phyloP scores from a whole-genome alignment of 176 grass and related monocot genomes.

The Musa acuminata region DNA sequence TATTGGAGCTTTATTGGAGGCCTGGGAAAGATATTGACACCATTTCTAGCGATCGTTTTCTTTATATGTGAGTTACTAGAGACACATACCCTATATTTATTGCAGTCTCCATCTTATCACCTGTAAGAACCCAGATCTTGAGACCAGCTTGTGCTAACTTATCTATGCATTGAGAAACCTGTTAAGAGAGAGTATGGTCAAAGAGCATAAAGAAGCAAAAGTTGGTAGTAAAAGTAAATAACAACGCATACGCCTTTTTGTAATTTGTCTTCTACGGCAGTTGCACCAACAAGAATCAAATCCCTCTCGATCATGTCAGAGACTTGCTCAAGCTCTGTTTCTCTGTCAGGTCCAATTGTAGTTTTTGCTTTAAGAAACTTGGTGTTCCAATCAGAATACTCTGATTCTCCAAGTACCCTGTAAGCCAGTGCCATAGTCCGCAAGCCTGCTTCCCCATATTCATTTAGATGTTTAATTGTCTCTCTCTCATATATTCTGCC shows the following conservation, averaged over 20 bases:
- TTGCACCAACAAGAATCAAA: conserved; percentile 85
- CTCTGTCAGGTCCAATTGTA: conserved; percentile 69
- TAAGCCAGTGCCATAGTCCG: conserved; percentile 77
- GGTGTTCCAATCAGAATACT: conserved; percentile 75
- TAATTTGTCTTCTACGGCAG: conserved; percentile 93
- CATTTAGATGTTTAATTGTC: conserved; percentile 72
- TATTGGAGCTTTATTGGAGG: conserved; percentile 10
- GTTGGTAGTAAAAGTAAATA: not conserved
- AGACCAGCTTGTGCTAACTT: conserved; percentile 95
- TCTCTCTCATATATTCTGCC: conserved; percentile 73
- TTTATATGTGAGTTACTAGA: not conserved
- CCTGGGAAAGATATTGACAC: not conserved
- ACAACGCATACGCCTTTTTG: conserved; percentile 53
- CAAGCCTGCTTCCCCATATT: conserved; percentile 91
- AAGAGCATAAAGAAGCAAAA: conserved; percentile 20
- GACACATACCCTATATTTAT: conserved; percentile 87
- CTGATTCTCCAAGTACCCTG: conserved; percentile 74
- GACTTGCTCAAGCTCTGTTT: conserved; percentile 62
- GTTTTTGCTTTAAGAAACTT: conserved; percentile 86
- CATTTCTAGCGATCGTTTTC: not conserved
- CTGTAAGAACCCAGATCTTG: conserved; percentile 97
- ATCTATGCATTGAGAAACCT: conserved; percentile 96
- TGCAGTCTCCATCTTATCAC: conserved; percentile 99
- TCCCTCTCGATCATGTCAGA: conserved; percentile 90
- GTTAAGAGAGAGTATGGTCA: conserved; percentile 23